phyloP scores from a whole-genome alignment of 1,284 basidiomycete genomes.

The Kwoniella shivajii region DNA sequence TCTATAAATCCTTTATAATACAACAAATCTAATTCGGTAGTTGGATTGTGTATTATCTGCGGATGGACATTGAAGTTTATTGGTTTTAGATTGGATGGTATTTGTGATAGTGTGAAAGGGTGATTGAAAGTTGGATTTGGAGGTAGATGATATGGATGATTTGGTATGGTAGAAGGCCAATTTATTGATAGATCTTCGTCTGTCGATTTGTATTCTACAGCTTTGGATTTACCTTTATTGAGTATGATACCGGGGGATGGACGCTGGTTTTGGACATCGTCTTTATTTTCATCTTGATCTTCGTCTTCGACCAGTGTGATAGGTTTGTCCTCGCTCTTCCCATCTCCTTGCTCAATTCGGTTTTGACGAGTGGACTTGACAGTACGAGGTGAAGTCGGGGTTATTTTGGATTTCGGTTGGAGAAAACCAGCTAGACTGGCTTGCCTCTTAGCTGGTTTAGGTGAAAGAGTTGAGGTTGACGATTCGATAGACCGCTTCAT shows the following conservation, averaged over 20 bases:
- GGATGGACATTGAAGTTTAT: conserved; percentile 21
- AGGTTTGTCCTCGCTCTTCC: neutral
- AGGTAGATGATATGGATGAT: conserved; percentile 32
- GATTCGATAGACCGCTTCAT: conserved; percentile 19
- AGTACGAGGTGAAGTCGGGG: neutral
- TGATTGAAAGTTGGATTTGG: conserved; percentile 32
- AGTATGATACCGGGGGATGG: neutral
- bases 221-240: conserved; percentile 10
- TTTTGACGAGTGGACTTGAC: neutral
- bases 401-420: neutral
- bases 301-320: conserved; percentile 7
- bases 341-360: neutral
- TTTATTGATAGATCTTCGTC: neutral
- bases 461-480: neutral
- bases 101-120: conserved; percentile 24
- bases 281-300: neutral
- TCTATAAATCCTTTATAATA: conserved; percentile 39
- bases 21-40: conserved; percentile 34
- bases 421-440: conserved; percentile 23
- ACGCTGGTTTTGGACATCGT: neutral
- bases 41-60: conserved; percentile 24
- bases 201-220: neutral
- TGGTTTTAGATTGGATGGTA: conserved; percentile 11
- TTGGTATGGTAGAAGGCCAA: conserved; percentile 25
- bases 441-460: conserved; percentile 16